Evolutionary conservation across 2,329 filamentous ascomycete genomes (phyloP).

Genomic region (Aspergillus fischeri): DNA sequence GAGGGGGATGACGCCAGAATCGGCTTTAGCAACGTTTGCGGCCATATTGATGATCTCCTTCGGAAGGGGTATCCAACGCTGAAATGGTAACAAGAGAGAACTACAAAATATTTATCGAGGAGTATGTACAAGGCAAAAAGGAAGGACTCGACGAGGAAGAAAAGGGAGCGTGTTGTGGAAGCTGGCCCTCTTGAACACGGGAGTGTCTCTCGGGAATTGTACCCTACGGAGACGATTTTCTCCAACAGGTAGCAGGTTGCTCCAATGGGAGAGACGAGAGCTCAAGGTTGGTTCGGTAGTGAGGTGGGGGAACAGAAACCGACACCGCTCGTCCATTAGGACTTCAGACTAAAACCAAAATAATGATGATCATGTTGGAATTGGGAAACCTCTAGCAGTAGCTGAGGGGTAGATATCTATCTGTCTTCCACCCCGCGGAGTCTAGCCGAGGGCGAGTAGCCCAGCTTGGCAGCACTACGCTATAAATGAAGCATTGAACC

Average conservation of each 20-base stretch:
- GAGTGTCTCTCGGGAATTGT: not conserved
- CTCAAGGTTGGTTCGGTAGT: slow-evolving; percentile 3
- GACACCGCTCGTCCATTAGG: not conserved
- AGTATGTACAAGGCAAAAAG: not conserved
- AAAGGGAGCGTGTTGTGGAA: not conserved
- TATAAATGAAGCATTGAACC: not conserved
- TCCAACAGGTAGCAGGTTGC: not conserved
- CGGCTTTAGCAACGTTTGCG: slow-evolving; percentile 7
- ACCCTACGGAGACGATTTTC: not conserved
- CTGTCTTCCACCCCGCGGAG: not conserved
- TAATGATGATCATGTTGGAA: not conserved
- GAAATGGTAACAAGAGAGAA: not conserved
- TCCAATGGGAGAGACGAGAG: slow-evolving; percentile 1
- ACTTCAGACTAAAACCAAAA: not conserved
- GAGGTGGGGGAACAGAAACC: slow-evolving; percentile 1
- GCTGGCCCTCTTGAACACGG: too few species aligned
- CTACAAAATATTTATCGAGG: not conserved
- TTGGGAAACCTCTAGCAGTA: not conserved
- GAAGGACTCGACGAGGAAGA: not conserved
- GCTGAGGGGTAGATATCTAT: not conserved
- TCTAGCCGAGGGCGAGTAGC: not conserved
- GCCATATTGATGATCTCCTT: slow-evolving; percentile 4
- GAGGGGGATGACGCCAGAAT: slow-evolving; percentile 31
- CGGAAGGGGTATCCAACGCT: not conserved
- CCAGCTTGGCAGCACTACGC: not conserved